Percentiles rank a stretch among this genome's conserved stretches.
Conservation (phyloP, 768 basidiomycete genomes). For the Clavulina sp. region DNA sequence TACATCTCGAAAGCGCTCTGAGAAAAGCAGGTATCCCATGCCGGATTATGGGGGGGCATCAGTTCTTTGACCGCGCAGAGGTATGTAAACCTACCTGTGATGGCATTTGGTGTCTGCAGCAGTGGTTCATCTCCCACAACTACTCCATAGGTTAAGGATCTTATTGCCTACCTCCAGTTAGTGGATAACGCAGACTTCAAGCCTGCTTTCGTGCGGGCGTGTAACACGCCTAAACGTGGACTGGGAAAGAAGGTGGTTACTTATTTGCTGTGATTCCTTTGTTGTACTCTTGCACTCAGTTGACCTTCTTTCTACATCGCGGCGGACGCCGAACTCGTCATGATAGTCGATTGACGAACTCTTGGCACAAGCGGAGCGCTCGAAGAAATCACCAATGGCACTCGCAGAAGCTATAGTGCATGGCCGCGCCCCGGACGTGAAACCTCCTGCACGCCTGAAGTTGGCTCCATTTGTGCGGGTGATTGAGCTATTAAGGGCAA, state of each 20-base stretch:
- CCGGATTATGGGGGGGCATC: slow-evolving; percentile 59
- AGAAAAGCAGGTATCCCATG: slow-evolving; percentile 67
- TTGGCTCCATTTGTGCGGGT: slow-evolving; percentile 39
- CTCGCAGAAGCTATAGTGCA: slow-evolving; percentile 48
- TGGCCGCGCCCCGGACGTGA: slow-evolving; percentile 42
- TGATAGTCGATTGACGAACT: slow-evolving; percentile 45
- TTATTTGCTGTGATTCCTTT: slow-evolving; percentile 4
- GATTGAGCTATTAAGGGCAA: no score
- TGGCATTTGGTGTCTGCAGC: not conserved
- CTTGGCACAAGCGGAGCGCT: slow-evolving; percentile 30
- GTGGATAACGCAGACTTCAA: slow-evolving; percentile 51
- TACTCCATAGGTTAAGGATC: slow-evolving; percentile 46
- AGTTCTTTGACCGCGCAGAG: slow-evolving; percentile 75
- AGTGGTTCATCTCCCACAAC: not conserved
- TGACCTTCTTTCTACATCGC: not conserved
- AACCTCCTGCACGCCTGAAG: slow-evolving; percentile 48
- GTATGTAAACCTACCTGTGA: slow-evolving; percentile 19
- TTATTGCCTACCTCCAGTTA: slow-evolving; percentile 68
- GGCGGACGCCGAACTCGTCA: not conserved
- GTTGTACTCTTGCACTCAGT: not conserved
- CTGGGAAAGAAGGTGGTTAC: slow-evolving; percentile 68
- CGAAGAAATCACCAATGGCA: slow-evolving; percentile 36
- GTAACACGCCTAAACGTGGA: slow-evolving; percentile 53
- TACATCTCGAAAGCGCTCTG: slow-evolving; percentile 54
- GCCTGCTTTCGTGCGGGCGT: slow-evolving; percentile 52